A percentile compares a stretch with the other conserved stretches of the same genome.
These are phyloP conservation scores for Penicillium ochrochloron DNA, from an alignment of 495 filamentous ascomycete species.

Conservation along the genomic window DNA sequence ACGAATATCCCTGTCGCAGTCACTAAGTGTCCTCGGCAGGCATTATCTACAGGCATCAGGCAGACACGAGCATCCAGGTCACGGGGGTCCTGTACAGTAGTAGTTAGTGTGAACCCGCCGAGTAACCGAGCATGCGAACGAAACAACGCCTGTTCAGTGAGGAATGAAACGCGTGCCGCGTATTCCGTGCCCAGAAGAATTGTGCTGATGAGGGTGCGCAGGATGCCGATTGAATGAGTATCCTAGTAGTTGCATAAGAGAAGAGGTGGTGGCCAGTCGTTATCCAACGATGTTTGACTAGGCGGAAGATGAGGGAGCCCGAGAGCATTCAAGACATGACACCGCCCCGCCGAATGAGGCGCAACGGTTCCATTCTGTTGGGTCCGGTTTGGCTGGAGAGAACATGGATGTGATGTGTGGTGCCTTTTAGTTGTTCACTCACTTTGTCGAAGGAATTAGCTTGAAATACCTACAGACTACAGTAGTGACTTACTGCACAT, in stretches of 20 bases:
- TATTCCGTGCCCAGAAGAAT: neutral
- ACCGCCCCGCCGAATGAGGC: conserved; percentile 25
- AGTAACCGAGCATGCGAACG: neutral
- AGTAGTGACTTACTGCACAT: neutral
- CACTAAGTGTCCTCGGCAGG: neutral
- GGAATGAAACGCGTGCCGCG: neutral
- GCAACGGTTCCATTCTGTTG: conserved; percentile 35
- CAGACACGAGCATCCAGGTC: neutral
- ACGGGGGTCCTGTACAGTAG: neutral
- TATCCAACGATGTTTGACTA: conserved; percentile 4
- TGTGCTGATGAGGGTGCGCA: neutral
- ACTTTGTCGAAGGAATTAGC: neutral
- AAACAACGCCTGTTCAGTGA: neutral
- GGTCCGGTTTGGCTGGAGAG: conserved; percentile 9
- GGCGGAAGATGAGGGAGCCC: neutral
- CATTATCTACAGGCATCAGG: neutral
- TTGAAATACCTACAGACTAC: neutral
- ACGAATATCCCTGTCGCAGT: neutral
- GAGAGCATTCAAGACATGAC: conserved; percentile 3
- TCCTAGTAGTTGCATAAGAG: neutral
- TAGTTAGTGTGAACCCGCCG: neutral
- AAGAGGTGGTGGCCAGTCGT: neutral
- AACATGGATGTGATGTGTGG: neutral
- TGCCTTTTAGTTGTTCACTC: neutral
- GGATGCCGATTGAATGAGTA: neutral